Evolutionary conservation across 1,284 basidiomycete species (phyloP), one percentile per base, ranked within the genome.

Genomic region (Leccinum fuscescens): DNA sequence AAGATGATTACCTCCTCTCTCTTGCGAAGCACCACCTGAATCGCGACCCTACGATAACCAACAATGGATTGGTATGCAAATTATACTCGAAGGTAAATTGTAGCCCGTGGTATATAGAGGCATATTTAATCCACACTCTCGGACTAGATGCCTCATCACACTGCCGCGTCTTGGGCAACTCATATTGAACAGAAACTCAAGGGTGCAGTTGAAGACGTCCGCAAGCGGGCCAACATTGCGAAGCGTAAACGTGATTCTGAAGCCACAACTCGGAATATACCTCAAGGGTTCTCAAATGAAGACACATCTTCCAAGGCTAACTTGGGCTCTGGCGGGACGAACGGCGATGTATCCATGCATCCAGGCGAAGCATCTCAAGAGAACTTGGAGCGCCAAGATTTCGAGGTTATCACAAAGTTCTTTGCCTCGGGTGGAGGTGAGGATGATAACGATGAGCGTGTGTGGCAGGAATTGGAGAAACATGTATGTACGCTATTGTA

Each of bases 391-490:
- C 64, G 35, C 55, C 69, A 74, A 51, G 83, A 86, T 60, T 74
- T 87, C 35, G 71, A 80, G 11, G 69, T 72, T 3, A 77, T 88
- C 52, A 76, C 80, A 17, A 67, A 72, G 3, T 88, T 86, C 66
- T 83, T 88, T 65, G 80, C 79, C 6, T 72, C 67, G 4, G 77
- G 78, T 22, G 80, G 79, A 31, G 80, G 79, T 5, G 77, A 81
- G 4, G 75, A 77, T 2, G 75, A 79, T 1, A 69, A 74, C 2
- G 81, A 83, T 37, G 77, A 79, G 4, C 75, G 77, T 8, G 74
- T 84, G 33, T 89, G 84, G 82, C 71, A 68, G 63, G 73, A 65
- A 58, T 64, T 73, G 54, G 64, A 74, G 44, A 66, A 64, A 42
- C 71, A 78, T 69, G 84, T 82, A 59, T 56, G 72, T 70, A 35